Evolutionary conservation across 2,329 filamentous ascomycete species (phyloP).

Genomic region (Mycosphaerella sp.): DNA sequence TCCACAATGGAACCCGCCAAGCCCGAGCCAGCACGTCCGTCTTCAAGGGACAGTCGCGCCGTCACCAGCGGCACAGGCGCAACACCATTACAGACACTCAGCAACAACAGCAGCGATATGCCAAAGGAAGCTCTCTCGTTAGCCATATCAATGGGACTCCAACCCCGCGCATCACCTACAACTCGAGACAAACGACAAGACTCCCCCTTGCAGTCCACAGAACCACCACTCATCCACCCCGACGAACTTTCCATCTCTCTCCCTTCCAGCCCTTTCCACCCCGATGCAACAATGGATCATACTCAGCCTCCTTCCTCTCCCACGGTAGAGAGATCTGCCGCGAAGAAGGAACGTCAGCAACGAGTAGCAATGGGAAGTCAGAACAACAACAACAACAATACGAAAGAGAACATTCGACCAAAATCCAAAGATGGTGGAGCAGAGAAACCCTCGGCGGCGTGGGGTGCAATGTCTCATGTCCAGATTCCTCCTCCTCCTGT

Average conservation of each 20-base stretch:
- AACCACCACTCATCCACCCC: constrained; percentile 6
- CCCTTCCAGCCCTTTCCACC: constrained; percentile 9
- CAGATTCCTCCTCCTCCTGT: not conserved
- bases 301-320: constrained; percentile 5
- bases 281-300: not conserved
- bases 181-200: constrained; percentile 12
- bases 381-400: not conserved
- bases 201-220: constrained; percentile 17
- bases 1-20: constrained; percentile 13
- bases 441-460: constrained; percentile 25
- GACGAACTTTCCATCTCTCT: constrained; percentile 2
- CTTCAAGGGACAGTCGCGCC: constrained; percentile 17
- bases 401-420: constrained; percentile 22
- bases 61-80: constrained; percentile 24
- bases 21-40: constrained; percentile 9
- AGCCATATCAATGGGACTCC: constrained; percentile 18
- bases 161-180: constrained; percentile 16
- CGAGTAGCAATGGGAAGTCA: not conserved
- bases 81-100: constrained; percentile 28
- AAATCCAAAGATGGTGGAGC: constrained; percentile 12
- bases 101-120: constrained; percentile 25
- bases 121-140: constrained; percentile 14
- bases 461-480: constrained; percentile 24
- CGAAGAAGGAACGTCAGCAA: constrained; percentile 7
- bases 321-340: constrained; percentile 7